Evolutionary conservation across 495 filamentous ascomycete genomes (phyloP), one percentile per base, ranked within the genome.

Genomic region (Cercophora newfieldiana): DNA sequence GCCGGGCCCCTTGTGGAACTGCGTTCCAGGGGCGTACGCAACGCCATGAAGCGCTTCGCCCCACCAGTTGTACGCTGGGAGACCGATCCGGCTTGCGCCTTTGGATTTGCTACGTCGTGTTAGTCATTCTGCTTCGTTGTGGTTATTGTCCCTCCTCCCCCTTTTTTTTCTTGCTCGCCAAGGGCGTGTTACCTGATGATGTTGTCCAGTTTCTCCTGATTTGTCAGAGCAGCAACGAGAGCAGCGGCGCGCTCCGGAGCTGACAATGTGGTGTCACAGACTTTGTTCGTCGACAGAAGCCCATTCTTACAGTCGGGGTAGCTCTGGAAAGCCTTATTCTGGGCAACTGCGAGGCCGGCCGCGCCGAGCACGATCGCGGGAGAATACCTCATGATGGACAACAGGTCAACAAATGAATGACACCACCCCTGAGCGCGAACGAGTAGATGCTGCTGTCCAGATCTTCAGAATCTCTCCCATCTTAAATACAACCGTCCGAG

Each of bases 1-100:
- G 30, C 79, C 77, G 14, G 21, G 19, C 12, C 64, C 58, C 7
- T 49, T 49, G 44, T 61, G 58, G 66, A 78, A 81, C 8, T 59
- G 59, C 4, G 78, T 79, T 26, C 79, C 80, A 0, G 72, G 73
- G n/a, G 73, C 73, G 22, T 61, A 69, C 22, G 71, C 77, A 6
- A 85, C 78, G 5, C 82, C 82, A 61, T 85, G 82, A 0, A 83
- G 74, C 4, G 80, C 82, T 69, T 86, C 83, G 31, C 72, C 78
- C 83, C 83, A 85, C 81, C 81, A 83, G 54, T 80, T 69, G 67
- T 86, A 85, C 0, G 73, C 65, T 0, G 76, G 73, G 0, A 85
- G 65, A 2, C 82, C 82, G 7, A 85, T 61, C 6, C 81, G 72
- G 6, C 72, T 63, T 5, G 66, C 73, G 7, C 82, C 79, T 3